Evolutionary conservation across 176 grass and related monocot genomes (phyloP), one percentile per base, ranked within the genome.

Genomic region (Saccharum officinarum): DNA sequence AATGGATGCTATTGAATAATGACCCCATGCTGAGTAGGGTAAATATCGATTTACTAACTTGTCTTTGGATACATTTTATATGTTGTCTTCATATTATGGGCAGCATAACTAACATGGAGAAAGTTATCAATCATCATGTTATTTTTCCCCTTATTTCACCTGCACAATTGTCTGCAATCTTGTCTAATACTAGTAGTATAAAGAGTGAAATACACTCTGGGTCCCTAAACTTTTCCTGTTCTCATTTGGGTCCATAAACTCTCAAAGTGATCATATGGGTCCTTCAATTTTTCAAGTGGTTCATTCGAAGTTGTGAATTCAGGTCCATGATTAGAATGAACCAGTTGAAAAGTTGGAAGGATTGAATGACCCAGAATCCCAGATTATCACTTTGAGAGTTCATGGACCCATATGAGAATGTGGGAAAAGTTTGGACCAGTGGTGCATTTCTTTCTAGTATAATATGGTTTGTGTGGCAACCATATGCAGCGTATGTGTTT

Each of bases 401-500:
- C 49, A 52, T 52, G 49, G 49, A 52, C 16, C 49, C 1, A 52
- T 1, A 52, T 52, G 49, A 54, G 50, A 54, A 54, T 54, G 50
- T 54, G 50, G 50, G 50, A 20, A 54, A 54, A 55, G 7, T 55
- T 55, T 55, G 18, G 6, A 55, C 52, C 17, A 55, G 18, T 22
- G 6, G 52, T 55, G 52, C 52, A 55, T 55, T 55, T 55, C 52
- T 55, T 55, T 55, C 52, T 22, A 22, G n/a, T 62, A 26, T 62
- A 25, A 62, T 26, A 62, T 80, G 57, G 25, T 42, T 46, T 75
- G 41, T 41, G 80, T 52, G 31, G 69, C 60, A 76, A 82, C 10
- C 47, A 69, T 44, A 67, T 46, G 59, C 25, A 13, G 8, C 42
- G 4, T 44, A 42, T 31, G 39, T 11, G 25, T 67, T 3, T 73